A percentile compares a stretch with the other conserved stretches of the same genome.
Conservation (phyloP, 2,329 filamentous ascomycete genomes). For the Pseudocercospora musae region DNA sequence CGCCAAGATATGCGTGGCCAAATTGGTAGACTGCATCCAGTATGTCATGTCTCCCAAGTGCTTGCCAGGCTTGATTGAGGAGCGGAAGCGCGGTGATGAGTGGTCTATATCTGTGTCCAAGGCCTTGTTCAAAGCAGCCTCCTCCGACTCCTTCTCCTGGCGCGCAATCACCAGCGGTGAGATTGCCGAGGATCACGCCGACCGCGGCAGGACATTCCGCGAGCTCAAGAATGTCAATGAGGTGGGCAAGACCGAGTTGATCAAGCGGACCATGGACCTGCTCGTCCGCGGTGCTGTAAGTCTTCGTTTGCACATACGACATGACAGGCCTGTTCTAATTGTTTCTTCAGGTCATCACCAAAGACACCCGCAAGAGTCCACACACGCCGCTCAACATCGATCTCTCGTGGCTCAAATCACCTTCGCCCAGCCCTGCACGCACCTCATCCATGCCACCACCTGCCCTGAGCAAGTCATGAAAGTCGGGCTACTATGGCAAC, state of each 20-base stretch:
- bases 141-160: not conserved
- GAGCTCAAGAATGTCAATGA: not conserved
- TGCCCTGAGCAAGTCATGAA: not conserved
- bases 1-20: not conserved
- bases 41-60: not conserved
- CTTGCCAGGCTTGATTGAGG: not conserved
- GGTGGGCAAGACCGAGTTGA: not conserved
- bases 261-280: not conserved
- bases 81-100: not conserved
- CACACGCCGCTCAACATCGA: not conserved
- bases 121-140: not conserved
- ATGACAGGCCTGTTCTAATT: not conserved
- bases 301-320: not conserved
- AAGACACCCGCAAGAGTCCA: not conserved
- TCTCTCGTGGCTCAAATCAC: not conserved
- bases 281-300: not conserved
- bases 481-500: not conserved
- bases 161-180: not conserved
- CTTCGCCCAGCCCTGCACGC: not conserved
- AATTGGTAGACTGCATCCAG: not conserved
- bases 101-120: not conserved
- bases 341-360: not conserved
- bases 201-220: not conserved
- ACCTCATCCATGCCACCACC: not conserved
- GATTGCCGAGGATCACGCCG: not conserved